Conservation (phyloP, 2,329 filamentous ascomycete genomes). For the Botrytis elliptica region DNA sequence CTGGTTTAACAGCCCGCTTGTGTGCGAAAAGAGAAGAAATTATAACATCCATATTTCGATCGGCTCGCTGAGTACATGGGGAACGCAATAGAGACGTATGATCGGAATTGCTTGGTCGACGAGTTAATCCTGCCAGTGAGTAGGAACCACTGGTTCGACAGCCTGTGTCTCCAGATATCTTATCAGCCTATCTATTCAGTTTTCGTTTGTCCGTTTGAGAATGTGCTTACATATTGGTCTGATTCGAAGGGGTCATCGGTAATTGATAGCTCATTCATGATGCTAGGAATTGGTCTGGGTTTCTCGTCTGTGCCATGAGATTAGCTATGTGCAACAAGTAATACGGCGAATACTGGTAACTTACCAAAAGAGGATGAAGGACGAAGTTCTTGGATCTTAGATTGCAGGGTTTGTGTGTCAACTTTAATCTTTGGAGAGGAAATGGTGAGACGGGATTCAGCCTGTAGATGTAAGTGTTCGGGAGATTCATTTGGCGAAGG, state of each 20-base stretch:
- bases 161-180: neutral
- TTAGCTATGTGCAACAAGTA: neutral
- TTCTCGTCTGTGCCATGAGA: neutral
- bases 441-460: neutral
- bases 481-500: neutral
- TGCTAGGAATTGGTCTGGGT: constrained; percentile 8
- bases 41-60: neutral
- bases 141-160: neutral
- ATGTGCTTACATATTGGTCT: neutral
- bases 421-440: neutral
- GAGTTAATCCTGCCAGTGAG: constrained; percentile 12
- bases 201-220: neutral
- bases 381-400: neutral
- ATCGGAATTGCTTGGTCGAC: neutral
- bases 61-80: neutral
- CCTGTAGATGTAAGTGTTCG: neutral
- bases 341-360: neutral
- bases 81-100: neutral
- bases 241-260: neutral
- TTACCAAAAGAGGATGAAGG: neutral
- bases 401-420: neutral
- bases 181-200: constrained; percentile 1
- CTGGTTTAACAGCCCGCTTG: neutral
- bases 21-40: neutral
- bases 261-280: neutral